Base-by-base conservation (phyloP, 192 early-diverging fungal genomes). In the Coemansia sp. region DNA sequence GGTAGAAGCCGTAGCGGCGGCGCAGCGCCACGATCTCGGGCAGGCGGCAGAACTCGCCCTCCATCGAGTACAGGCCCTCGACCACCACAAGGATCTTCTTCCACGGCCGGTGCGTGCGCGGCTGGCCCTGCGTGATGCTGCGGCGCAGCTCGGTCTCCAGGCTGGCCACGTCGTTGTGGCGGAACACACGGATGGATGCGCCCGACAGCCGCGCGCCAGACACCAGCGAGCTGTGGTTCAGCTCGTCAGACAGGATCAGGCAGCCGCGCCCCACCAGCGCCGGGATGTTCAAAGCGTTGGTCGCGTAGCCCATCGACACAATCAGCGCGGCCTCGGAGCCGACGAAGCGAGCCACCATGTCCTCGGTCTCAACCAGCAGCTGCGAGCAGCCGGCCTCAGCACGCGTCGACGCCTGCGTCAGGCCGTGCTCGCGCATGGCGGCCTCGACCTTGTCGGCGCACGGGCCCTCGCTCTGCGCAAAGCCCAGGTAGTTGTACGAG, bases 401-500 rank as follows among this genome's bases (percentile, higher is more conserved):
- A 15, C 92, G 81, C 33, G 87, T 60, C 48, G 88, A 86, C 49
- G 75, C 83, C 18, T 83, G 66, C 6, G 83, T 74, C 40, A 94
- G 69, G 21, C 96, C 96, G 67, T 86, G 80, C 58, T 86, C 83
- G 15, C 73, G 64, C 50, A 96, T 80, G 7, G 84, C 71, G 33
- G 81, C 72, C 68, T 97, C 91, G 10, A 97, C 96, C 44, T 87
- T 87, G 62, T 98, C 96, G 0, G 95, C 92, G 57, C 96, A 98
- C 9, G 93, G 93, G 10, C 96, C 96, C 38, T 88, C 73, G 56
- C 73, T 85, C 79, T 97, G 92, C 40, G 92, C 94, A 82, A 98
- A 98, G 3, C 96, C 96, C 53, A 98, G 85, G 66, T 98, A 98
- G 70, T 98, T 98, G 81, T 98, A 98, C 14, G 93, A 95, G 2